Conservation (phyloP, 352 stramenopile genomes). For the Pythium dissotocum region DNA sequence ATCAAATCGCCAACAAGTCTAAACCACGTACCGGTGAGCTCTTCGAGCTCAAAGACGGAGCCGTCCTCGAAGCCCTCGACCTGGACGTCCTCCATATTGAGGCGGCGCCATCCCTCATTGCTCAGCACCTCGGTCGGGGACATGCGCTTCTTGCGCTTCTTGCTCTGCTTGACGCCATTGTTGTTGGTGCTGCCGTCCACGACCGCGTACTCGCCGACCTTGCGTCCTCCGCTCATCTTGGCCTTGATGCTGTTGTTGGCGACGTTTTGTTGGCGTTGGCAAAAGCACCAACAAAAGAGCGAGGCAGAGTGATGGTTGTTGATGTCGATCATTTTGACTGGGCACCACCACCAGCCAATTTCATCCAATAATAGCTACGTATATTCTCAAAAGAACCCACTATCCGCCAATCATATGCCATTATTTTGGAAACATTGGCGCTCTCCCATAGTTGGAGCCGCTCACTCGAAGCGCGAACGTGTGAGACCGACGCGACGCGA, state of each 20-base stretch:
- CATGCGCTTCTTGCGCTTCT: constrained; percentile 68
- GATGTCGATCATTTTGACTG: constrained; percentile 11
- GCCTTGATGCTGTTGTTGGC: background rate
- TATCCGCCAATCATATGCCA: constrained; percentile 21
- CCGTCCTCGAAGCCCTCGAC: constrained; percentile 86
- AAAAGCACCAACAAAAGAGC: constrained; percentile 19
- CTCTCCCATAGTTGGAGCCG: constrained; percentile 15
- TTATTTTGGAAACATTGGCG: constrained; percentile 6
- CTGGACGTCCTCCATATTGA: constrained; percentile 75
- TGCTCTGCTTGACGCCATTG: constrained; percentile 34
- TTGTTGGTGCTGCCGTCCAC: constrained; percentile 17
- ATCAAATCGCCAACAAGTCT: background rate
- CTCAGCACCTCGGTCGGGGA: constrained; percentile 4
- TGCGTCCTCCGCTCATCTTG: constrained; percentile 28
- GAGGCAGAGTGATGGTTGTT: constrained; percentile 16
- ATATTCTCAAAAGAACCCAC: constrained; percentile 16
- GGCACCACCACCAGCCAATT: constrained; percentile 35
- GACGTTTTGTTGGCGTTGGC: constrained; percentile 8
- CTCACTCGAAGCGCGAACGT: constrained; percentile 6
- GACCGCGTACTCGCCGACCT: constrained; percentile 37
- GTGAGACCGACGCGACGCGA: constrained; percentile 3
- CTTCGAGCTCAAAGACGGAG: constrained; percentile 80
- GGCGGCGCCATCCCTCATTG: constrained; percentile 51
- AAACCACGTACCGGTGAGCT: constrained; percentile 59
- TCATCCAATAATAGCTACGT: constrained; percentile 20